Conservation (phyloP, 2,329 filamentous ascomycete genomes). For the Davidsoniella eucalypti region DNA sequence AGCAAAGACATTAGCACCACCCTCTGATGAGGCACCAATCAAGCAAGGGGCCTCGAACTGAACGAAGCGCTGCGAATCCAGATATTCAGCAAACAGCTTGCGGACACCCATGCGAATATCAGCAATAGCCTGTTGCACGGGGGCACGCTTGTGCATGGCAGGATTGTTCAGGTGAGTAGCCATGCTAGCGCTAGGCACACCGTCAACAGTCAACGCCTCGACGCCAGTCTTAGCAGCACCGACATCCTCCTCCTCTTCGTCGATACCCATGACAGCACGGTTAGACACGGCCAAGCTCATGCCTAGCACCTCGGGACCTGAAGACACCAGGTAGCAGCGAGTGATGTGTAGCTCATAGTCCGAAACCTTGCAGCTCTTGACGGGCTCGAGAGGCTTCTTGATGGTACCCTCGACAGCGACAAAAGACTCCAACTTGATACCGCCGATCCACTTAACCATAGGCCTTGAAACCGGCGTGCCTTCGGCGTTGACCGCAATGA, state of each 20-base stretch:
- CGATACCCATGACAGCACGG: constrained; percentile 39
- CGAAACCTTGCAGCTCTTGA: constrained; percentile 72
- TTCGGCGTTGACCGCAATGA: constrained; percentile 59
- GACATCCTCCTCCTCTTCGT: constrained; percentile 32
- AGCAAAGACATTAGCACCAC: constrained; percentile 80
- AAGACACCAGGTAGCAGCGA: constrained; percentile 65
- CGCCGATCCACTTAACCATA: constrained; percentile 86
- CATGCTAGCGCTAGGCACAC: constrained; percentile 58
- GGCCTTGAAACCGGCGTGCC: constrained; percentile 52
- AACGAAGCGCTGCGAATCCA: constrained; percentile 57
- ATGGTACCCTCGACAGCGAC: constrained; percentile 68
- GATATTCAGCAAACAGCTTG: constrained; percentile 62
- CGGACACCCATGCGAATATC: constrained; percentile 38
- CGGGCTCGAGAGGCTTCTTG: constrained; percentile 66
- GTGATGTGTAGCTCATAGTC: constrained; percentile 75
- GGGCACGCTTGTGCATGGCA: constrained; percentile 79
- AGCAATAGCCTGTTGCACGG: constrained; percentile 74
- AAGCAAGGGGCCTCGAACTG: constrained; percentile 82
- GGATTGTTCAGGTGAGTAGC: constrained; percentile 80
- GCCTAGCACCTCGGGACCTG: constrained; percentile 39
- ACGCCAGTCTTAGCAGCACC: constrained; percentile 23
- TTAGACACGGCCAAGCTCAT: constrained; percentile 40
- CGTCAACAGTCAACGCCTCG: constrained; percentile 25
- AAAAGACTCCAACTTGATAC: constrained; percentile 63
- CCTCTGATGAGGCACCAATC: constrained; percentile 79